Evolutionary conservation across 257 asterid genomes (phyloP).

Genomic region (Scutellaria baicalensis): DNA sequence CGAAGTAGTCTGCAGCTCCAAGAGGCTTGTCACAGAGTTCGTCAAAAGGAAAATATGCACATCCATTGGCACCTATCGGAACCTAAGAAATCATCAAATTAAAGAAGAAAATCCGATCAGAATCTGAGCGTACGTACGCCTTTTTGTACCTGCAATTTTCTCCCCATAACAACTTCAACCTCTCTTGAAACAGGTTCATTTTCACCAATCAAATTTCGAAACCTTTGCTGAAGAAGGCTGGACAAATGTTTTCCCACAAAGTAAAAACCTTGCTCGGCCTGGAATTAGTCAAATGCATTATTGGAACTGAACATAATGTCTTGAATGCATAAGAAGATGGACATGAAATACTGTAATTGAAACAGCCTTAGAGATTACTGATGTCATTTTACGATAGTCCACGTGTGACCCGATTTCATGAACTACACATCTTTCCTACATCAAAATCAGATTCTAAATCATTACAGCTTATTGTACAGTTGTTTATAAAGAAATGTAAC

Average conservation of each 20-base stretch:
- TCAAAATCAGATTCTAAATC: slow-evolving; percentile 3
- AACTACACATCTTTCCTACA: slow-evolving; percentile 74
- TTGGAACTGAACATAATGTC: not conserved
- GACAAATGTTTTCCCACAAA: slow-evolving; percentile 39
- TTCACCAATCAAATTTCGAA: slow-evolving; percentile 42
- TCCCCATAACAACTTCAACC: slow-evolving; percentile 75
- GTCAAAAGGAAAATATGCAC: slow-evolving; percentile 72
- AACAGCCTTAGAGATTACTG: slow-evolving; percentile 23
- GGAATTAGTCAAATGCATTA: not conserved
- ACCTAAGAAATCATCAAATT: slow-evolving; percentile 31
- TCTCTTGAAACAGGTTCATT: slow-evolving; percentile 40
- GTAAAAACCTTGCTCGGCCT: slow-evolving; percentile 64
- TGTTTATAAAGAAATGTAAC: no score
- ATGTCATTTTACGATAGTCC: slow-evolving; percentile 79
- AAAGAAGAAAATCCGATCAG: not conserved
- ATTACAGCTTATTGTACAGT: not conserved
- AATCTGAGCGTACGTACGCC: not conserved
- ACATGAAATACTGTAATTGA: no score
- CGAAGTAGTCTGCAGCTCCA: slow-evolving; percentile 88
- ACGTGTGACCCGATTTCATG: slow-evolving; percentile 75
- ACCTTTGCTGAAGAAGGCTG: slow-evolving; percentile 39
- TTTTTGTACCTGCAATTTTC: slow-evolving; percentile 42
- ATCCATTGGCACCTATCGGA: slow-evolving; percentile 66
- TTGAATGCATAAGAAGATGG: not conserved
- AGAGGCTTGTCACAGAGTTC: slow-evolving; percentile 82